phyloP scores from a whole-genome alignment of 208 protist species.

The Naegleria fowleri region DNA sequence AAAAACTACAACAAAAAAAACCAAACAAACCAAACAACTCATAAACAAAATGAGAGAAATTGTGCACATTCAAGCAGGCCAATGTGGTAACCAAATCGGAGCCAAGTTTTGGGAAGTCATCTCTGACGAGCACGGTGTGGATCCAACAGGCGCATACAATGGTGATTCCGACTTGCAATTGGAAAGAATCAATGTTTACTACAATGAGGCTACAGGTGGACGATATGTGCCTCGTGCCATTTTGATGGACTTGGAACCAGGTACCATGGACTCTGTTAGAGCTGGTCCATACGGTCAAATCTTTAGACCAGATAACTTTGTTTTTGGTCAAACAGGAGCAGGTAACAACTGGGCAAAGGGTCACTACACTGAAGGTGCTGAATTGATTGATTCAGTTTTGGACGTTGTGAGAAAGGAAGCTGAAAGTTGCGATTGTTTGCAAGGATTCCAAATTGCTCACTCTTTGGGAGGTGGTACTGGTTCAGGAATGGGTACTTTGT shows the following conservation, averaged over 20 bases:
- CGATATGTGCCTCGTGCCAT: conserved; percentile 34
- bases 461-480: conserved; percentile 97
- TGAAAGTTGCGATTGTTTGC: conserved; percentile 93
- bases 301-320: conserved; percentile 93
- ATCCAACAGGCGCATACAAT: conserved; percentile 85
- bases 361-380: conserved; percentile 97
- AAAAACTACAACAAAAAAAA: neutral
- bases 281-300: conserved; percentile 81
- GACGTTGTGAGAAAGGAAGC: conserved; percentile 96
- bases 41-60: conserved; percentile 86
- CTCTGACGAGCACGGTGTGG: conserved; percentile 52
- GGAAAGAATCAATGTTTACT: conserved; percentile 96
- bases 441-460: conserved; percentile 97
- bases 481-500: conserved; percentile 90
- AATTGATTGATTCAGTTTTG: conserved; percentile 92
- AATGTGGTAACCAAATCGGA: conserved; percentile 92
- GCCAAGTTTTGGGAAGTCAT: conserved; percentile 51
- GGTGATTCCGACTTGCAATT: conserved; percentile 88
- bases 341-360: conserved; percentile 98
- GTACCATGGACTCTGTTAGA: conserved; percentile 94
- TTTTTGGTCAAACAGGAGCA: conserved; percentile 91
- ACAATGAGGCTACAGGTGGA: conserved; percentile 78
- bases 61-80: conserved; percentile 85
- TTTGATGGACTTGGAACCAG: conserved; percentile 70
- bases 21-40: neutral